These are phyloP conservation scores for Schizothecium vesticola DNA, from an alignment of 495 filamentous ascomycete genomes.

Conservation along the genomic window DNA sequence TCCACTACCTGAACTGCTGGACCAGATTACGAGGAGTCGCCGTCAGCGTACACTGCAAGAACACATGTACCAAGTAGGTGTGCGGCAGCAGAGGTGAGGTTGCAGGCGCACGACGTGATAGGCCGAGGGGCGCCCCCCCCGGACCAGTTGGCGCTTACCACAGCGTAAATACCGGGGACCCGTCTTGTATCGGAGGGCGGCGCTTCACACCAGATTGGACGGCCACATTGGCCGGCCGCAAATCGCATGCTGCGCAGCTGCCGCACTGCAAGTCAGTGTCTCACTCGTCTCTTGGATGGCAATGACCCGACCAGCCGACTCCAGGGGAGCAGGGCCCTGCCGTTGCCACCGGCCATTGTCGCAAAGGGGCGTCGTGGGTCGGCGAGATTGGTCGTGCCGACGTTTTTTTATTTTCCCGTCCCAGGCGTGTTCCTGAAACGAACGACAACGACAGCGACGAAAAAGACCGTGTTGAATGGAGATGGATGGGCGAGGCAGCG, in stretches of 20 bases:
- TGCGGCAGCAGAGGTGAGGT: conserved; percentile 27
- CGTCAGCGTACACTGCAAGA: neutral
- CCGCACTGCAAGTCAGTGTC: conserved; percentile 44
- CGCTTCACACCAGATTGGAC: conserved; percentile 35
- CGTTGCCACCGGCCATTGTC: conserved; percentile 37
- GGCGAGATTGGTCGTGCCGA: conserved; percentile 29
- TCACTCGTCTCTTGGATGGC: conserved; percentile 42
- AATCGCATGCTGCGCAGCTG: conserved; percentile 37
- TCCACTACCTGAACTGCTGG: too few species aligned
- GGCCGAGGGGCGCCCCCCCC: conserved; percentile 34
- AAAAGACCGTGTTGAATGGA: neutral
- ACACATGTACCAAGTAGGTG: conserved; percentile 10
- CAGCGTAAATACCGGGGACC: conserved; percentile 31
- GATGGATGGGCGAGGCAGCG: neutral
- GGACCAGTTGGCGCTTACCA: conserved; percentile 49
- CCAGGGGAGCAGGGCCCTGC: conserved; percentile 8
- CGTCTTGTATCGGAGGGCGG: conserved; percentile 42
- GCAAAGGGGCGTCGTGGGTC: conserved; percentile 43
- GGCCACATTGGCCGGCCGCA: conserved; percentile 25
- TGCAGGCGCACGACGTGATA: conserved; percentile 39
- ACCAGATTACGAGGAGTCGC: neutral
- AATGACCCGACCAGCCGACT: conserved; percentile 15
- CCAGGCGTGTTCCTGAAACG: neutral
- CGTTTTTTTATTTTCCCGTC: neutral
- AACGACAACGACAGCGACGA: neutral